Conservation (phyloP, 371 early-diverging fungal species). For the Funneliformis caledonium region DNA sequence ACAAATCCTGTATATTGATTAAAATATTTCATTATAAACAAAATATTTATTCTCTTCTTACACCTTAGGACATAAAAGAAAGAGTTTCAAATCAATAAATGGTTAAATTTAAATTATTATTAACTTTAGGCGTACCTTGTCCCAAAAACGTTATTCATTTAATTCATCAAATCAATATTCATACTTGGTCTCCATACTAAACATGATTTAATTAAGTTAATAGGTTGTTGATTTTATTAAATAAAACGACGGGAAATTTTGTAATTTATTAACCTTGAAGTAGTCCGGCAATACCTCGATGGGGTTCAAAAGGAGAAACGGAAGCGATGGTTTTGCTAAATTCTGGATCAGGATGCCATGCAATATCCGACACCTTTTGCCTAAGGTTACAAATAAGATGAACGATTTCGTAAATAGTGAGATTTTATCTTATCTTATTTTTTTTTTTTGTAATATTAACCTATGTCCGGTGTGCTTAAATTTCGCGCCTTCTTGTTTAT, state of each 20-base stretch:
- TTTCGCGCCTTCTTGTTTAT: not conserved
- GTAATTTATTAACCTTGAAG: constrained; percentile 4
- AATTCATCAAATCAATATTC: not conserved
- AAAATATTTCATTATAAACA: no score
- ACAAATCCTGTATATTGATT: no score
- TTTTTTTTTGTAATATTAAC: not conserved
- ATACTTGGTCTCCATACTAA: constrained; percentile 1
- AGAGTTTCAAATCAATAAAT: not conserved
- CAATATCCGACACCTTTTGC: not conserved
- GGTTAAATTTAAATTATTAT: not conserved
- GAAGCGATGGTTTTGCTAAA: constrained; percentile 5
- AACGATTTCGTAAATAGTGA: not conserved
- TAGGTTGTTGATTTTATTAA: not conserved
- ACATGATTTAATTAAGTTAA: not conserved
- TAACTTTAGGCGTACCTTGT: not conserved
- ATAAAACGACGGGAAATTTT: not conserved
- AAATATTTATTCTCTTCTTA: no score
- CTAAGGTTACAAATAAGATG: not conserved
- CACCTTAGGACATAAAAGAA: no score
- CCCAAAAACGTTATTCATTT: not conserved
- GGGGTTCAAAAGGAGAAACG: not conserved
- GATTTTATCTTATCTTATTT: not conserved
- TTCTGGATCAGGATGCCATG: constrained; percentile 20
- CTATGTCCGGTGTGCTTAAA: constrained; percentile 5
- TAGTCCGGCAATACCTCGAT: not conserved